Conservation (phyloP, 2,329 filamentous ascomycete genomes). For the Fusarium phyllophilum region DNA sequence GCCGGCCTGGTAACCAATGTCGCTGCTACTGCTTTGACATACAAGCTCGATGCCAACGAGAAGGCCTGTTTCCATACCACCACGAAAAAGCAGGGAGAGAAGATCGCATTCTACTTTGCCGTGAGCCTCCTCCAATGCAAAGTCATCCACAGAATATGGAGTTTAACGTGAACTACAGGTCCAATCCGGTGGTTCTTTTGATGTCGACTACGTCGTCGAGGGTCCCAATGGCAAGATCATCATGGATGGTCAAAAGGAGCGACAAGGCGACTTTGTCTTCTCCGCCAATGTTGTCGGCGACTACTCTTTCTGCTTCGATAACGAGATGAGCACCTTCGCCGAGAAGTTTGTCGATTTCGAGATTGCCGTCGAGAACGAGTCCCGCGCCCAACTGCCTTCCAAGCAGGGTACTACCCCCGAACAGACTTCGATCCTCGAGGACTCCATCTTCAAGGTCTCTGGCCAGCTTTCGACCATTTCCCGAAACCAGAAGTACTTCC, state of each 20-base stretch:
- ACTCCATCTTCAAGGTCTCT: slow-evolving; percentile 95
- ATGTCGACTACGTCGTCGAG: slow-evolving; percentile 90
- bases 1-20: slow-evolving; percentile 76
- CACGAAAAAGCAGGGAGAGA: slow-evolving; percentile 80
- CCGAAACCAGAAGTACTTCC: slow-evolving; percentile 99
- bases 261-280: slow-evolving; percentile 98
- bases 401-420: slow-evolving; percentile 90
- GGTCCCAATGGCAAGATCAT: slow-evolving; percentile 85
- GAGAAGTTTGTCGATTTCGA: slow-evolving; percentile 99
- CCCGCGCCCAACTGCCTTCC: slow-evolving; percentile 81
- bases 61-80: slow-evolving; percentile 94
- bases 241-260: slow-evolving; percentile 86
- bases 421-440: slow-evolving; percentile 88
- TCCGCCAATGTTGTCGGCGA: slow-evolving; percentile 88
- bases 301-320: slow-evolving; percentile 98
- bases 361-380: slow-evolving; percentile 94
- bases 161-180: slow-evolving; percentile 66
- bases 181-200: slow-evolving; percentile 97
- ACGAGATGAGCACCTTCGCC: slow-evolving; percentile 96
- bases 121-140: slow-evolving; percentile 63
- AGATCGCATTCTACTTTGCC: slow-evolving; percentile 98
- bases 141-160: not conserved
- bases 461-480: slow-evolving; percentile 93
- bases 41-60: slow-evolving; percentile 89
- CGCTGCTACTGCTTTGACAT: slow-evolving; percentile 91